Evolutionary conservation across 306 rosid genomes (phyloP), one percentile per base, ranked within the genome.

Genomic region (Nissolia schottii): DNA sequence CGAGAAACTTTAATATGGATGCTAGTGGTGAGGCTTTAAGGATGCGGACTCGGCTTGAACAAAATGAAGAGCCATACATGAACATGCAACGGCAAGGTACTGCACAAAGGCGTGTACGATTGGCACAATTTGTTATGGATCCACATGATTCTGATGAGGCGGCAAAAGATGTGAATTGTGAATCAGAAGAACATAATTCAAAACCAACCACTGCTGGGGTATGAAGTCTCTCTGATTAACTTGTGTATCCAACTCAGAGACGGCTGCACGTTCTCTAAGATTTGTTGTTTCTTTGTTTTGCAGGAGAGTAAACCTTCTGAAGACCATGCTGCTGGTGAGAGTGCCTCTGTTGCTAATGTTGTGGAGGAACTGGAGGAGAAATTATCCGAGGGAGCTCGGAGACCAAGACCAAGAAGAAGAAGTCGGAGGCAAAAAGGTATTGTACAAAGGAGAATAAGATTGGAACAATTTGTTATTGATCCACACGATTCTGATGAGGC

Each of bases 91-190:
- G 12, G 1, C 87, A 65, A 64, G 81, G 74, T 64, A 57, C 5
- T 43, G 97, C 98, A 6, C 88, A 76, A 3, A 86, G 92, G 72
- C 86, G 97, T 84, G 1, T 91, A 61, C 84, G 73, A 4, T 56
- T 87, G 32, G 85, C 56, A 56, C 76, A 69, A 23, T 38, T 82
- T 25, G 85, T 62, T 24, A 24, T 8, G 19, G 80, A n/a, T 10
- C 34, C 75, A 4, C 49, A 16, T 62, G 15, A 16, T 56, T 72
- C 85, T 32, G 8, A 67, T 22, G 51, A 64, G 38, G 53, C 43
- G 2, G 3, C 59, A 3, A 40, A 43, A 25, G 75, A 35, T 7
- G 22, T 32, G 67, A 75, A 54, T 27, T 53, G 23, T 53, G 23
- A 14, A 7, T 70, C 82, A 9, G 85, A 82, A 51, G 87, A 79